Percentiles rank a stretch among this genome's conserved stretches.
Conservation (phyloP, 352 stramenopile genomes). For the Aphanomyces cochlioides region DNA sequence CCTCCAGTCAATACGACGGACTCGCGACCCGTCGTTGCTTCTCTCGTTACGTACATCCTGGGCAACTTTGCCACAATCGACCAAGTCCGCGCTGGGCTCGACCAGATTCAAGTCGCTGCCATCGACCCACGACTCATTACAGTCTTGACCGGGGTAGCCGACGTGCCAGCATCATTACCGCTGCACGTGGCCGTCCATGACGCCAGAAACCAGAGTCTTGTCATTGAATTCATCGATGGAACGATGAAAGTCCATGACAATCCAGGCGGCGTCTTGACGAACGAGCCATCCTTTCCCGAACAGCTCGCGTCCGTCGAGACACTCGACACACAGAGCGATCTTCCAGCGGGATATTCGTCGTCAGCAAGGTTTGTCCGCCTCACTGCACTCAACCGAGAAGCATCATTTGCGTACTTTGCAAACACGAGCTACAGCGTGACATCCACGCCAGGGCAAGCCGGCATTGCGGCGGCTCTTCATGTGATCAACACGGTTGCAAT, state of each 20-base stretch:
- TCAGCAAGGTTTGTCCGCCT: slow-evolving; percentile 5
- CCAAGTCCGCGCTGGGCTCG: not conserved
- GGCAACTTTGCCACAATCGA: slow-evolving; percentile 15
- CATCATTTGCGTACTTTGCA: not conserved
- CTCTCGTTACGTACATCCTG: slow-evolving; percentile 25
- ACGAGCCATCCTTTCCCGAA: not conserved
- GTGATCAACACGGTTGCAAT: slow-evolving; percentile 58
- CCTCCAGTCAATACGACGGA: slow-evolving; percentile 11
- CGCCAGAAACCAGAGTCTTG: slow-evolving; percentile 3
- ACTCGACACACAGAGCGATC: not conserved
- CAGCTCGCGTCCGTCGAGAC: not conserved
- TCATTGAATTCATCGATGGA: slow-evolving; percentile 21
- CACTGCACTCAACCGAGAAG: slow-evolving; percentile 1
- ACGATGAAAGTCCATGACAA: slow-evolving; percentile 22
- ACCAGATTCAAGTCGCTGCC: slow-evolving; percentile 6
- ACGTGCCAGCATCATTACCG: not conserved
- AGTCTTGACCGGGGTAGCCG: not conserved
- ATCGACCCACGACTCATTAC: slow-evolving; percentile 7
- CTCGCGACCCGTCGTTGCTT: slow-evolving; percentile 16
- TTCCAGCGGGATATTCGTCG: slow-evolving; percentile 12
- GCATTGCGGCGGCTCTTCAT: slow-evolving; percentile 52
- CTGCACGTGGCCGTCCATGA: slow-evolving; percentile 22
- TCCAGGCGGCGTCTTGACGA: slow-evolving; percentile 18
- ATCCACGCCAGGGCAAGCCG: slow-evolving; percentile 48
- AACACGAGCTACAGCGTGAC: slow-evolving; percentile 39